phyloP scores from a whole-genome alignment of 2,329 filamentous ascomycete species.

The Neonectria sp. region DNA sequence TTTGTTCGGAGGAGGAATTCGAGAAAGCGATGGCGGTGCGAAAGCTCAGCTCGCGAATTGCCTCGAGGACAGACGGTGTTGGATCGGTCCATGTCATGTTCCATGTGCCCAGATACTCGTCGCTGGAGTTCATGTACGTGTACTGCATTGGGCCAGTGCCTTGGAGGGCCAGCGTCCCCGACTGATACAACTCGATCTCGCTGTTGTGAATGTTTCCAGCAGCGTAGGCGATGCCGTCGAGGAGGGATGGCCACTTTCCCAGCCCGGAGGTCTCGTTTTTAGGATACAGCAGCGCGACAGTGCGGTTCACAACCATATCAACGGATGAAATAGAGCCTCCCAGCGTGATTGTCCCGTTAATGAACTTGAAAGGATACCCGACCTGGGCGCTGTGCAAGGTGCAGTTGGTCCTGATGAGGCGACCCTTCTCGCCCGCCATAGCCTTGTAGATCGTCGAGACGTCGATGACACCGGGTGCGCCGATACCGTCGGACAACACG shows the following conservation, averaged over 20 bases:
- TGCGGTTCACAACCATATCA: conserved; percentile 3
- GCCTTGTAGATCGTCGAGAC: conserved; percentile 19
- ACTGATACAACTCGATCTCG: conserved; percentile 12
- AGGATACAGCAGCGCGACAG: conserved; percentile 1
- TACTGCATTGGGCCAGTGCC: conserved; percentile 17
- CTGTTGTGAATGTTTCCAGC: conserved; percentile 6
- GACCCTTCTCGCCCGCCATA: neutral
- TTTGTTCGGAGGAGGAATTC: conserved; percentile 5
- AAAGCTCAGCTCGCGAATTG: conserved; percentile 19
- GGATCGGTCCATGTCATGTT: conserved; percentile 26
- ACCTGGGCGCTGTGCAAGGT: conserved; percentile 18
- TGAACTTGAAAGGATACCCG: conserved; percentile 9
- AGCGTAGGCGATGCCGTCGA: conserved; percentile 22
- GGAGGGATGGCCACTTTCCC: neutral
- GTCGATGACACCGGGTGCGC: neutral
- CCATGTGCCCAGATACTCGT: conserved; percentile 7
- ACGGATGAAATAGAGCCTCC: neutral
- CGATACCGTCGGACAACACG: neutral
- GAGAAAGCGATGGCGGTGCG: conserved; percentile 24
- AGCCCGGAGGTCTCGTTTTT: conserved; percentile 12
- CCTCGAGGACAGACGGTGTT: conserved; percentile 8
- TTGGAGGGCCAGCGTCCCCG: conserved; percentile 3
- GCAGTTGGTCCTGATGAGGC: conserved; percentile 21
- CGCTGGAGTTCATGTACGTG: conserved; percentile 24
- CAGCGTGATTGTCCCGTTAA: conserved; percentile 19